Conservation (phyloP, 2,329 filamentous ascomycete species). For the Calonectria pseudoturangicola region DNA sequence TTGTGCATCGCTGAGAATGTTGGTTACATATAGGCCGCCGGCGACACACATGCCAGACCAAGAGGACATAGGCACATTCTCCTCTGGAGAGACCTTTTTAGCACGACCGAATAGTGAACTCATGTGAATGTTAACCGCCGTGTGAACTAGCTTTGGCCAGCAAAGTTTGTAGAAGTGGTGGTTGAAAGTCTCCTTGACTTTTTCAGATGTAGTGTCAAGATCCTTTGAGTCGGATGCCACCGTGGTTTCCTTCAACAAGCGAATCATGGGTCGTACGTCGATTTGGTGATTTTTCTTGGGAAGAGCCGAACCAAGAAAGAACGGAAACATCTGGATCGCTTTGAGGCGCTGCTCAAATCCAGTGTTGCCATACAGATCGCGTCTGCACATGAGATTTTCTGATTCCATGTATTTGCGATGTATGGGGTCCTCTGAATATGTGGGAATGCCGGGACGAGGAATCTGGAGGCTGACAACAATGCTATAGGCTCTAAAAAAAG, state of each 20-base stretch:
- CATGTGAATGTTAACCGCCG: not conserved
- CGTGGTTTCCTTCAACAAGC: not conserved
- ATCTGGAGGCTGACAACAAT: not conserved
- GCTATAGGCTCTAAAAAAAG: not conserved
- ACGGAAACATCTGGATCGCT: conserved; percentile 16
- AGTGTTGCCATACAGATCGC: not conserved
- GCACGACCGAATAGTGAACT: not conserved
- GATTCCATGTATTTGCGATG: not conserved
- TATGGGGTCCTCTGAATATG: not conserved
- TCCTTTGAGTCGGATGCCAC: too few species aligned
- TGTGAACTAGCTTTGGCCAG: not conserved
- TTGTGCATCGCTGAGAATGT: conserved; percentile 2
- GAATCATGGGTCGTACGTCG: not conserved
- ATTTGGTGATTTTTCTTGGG: not conserved
- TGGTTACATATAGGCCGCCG: conserved; percentile 4
- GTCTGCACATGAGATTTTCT: not conserved
- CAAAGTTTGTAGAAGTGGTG: not conserved
- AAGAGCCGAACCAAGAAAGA: not conserved
- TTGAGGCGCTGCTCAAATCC: conserved; percentile 1
- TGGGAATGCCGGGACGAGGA: not conserved
- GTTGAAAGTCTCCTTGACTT: not conserved
- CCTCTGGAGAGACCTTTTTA: not conserved
- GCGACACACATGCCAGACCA: conserved; percentile 8
- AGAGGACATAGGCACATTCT: not conserved
- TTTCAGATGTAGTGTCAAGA: not conserved